A percentile compares a stretch with the other conserved stretches of the same genome.
Evolutionary conservation across 768 basidiomycete genomes (phyloP).

Genomic region (Panellus pusillus): DNA sequence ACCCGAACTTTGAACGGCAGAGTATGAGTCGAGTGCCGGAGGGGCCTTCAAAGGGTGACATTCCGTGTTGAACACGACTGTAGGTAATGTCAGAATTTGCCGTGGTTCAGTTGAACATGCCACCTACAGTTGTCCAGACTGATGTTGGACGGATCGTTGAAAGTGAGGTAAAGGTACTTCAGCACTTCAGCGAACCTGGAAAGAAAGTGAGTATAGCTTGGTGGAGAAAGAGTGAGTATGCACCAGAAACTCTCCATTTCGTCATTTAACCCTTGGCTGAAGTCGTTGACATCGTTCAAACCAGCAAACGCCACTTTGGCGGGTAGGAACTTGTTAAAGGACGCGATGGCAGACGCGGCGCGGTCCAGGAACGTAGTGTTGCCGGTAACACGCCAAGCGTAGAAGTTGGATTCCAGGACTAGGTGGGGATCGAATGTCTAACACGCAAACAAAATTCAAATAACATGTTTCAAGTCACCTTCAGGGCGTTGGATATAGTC

Average conservation of each 20-base stretch:
- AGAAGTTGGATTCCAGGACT: constrained; percentile 79
- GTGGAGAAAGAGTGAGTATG: constrained; percentile 29
- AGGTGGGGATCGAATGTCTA: neutral
- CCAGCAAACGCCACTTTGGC: constrained; percentile 51
- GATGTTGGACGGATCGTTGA: constrained; percentile 67
- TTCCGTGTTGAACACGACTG: constrained; percentile 73
- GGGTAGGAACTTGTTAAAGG: constrained; percentile 57
- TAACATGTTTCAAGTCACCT: constrained; percentile 10
- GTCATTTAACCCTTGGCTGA: constrained; percentile 46
- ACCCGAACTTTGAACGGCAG: too few relatives aligned
- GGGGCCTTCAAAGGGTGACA: constrained; percentile 69
- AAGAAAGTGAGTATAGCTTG: neutral
- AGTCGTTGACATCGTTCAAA: constrained; percentile 55
- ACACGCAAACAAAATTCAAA: neutral
- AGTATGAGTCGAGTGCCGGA: constrained; percentile 24
- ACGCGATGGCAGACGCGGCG: constrained; percentile 55
- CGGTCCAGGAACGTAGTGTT: constrained; percentile 66
- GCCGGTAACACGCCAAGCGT: constrained; percentile 74
- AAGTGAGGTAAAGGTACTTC: constrained; percentile 78
- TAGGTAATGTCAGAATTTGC: neutral
- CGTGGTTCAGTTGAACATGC: constrained; percentile 2
- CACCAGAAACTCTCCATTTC: constrained; percentile 57
- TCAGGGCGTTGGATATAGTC: constrained; percentile 72
- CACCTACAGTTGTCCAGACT: constrained; percentile 64
- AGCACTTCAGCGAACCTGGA: constrained; percentile 72